Base-by-base conservation (phyloP, 2,329 filamentous ascomycete species). In the Ophiosphaerella korrae region DNA sequence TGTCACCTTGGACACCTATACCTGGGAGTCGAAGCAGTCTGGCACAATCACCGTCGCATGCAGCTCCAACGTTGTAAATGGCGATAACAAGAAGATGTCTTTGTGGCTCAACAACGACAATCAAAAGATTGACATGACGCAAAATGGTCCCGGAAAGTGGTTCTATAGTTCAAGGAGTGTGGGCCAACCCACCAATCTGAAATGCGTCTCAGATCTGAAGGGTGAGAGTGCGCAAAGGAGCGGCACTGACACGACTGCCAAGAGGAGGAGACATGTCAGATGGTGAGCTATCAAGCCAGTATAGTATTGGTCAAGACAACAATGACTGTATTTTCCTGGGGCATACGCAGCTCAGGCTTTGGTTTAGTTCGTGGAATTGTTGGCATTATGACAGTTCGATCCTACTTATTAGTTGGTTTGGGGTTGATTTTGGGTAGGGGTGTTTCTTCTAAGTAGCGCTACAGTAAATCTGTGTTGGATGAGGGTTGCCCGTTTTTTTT, bases 51-150 rank as follows among this genome's bases (percentile, higher is more conserved):
- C 52, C 7, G 69, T 73, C 33, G 60, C 61, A 1, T 73, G 71
- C 34, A 66, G 63, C 26, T 71, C 70, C 13, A 74, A 73, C 41
- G 66, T 74, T 9, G 57, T 66, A 7, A 71, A 72, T 29, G 65
- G 67, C 13, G 61, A 63, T 14, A 66, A 63, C 45, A 67, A 64
- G 42, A 61, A 42, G 16, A 62, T 74, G 60, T 59, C 53, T 1
- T 42, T 75, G n/a, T 50, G 64, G 39, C 45, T 74, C 7, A 70
- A 63, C 11, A 70, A 63, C 32, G 62, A 63, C 0, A 59, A 29
- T 3, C 62, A 57, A 2, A 61, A 51, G 6, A 43, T 66, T 2
- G 39, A 55, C 2, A 66, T 72, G 57, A 63, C 62, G 37, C 45
- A 53, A 23, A 60, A 51, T 21, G 48, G 50, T 2, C 48, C 53